A percentile compares a stretch with the other conserved stretches of the same genome.
Conservation (phyloP, 208 protist genomes). For the Acanthamoeba lenticulata region DNA sequence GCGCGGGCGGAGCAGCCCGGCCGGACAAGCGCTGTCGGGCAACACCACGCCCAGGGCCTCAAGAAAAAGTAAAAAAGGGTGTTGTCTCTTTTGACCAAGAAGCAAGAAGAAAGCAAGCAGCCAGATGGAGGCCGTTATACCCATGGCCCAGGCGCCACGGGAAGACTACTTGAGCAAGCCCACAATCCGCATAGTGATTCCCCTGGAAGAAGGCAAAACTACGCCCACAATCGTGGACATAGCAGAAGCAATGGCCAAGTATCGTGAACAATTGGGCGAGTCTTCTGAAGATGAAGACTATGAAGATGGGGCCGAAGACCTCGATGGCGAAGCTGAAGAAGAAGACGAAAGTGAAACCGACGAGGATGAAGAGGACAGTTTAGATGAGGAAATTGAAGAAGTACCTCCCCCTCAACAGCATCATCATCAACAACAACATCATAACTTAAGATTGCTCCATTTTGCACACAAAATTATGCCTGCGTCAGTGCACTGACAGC, state of each 20-base stretch:
- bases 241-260: slow-evolving; percentile 32
- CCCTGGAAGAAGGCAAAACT: not conserved
- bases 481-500: no score
- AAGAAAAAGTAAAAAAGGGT: not conserved
- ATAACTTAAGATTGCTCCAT: not conserved
- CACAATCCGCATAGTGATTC: not conserved
- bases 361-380: not conserved
- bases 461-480: no score
- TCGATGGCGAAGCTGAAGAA: not conserved
- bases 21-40: no score
- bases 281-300: slow-evolving; percentile 46
- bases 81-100: no score
- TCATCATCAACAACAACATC: not conserved
- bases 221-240: slow-evolving; percentile 39
- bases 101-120: not conserved
- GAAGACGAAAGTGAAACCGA: not conserved
- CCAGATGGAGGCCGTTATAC: not conserved
- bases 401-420: not conserved
- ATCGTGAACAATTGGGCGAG: slow-evolving; percentile 28
- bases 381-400: slow-evolving; percentile 36
- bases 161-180: slow-evolving; percentile 24
- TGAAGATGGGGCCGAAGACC: not conserved
- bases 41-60: no score
- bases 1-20: no score
- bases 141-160: not conserved